Base-by-base conservation (phyloP, 371 early-diverging fungal species). In the Mortierella sp. region DNA sequence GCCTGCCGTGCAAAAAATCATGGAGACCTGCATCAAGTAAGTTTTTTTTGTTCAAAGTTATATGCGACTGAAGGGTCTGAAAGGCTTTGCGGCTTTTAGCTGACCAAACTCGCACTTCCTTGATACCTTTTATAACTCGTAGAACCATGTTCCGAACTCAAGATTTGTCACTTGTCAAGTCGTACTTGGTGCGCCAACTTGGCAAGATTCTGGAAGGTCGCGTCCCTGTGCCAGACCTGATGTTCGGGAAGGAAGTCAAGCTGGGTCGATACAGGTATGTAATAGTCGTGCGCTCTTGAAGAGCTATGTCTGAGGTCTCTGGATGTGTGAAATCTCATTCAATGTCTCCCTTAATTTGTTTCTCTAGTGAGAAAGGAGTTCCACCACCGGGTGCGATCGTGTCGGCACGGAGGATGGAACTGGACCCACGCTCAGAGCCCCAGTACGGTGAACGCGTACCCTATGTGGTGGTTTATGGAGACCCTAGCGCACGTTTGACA, bases 371-470 rank as follows among this genome's bases (percentile, higher is more conserved):
- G 21, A 84, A 77, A 13, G 78, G 84, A 7, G 78, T 84, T 0
- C 80, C 88, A 2, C 96, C 97, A 11, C 94, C 97, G 21, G 97
- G 97, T 2, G 98, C 96, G 9, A 76, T 91, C 10, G 91, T 98
- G 1, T 93, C 94, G 44, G 90, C 86, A 13, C 86, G 91, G 28
- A 87, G 89, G 57, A 96, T 97, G 93, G 83, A 89, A n/a, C 21
- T 75, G 8, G 96, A 97, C 81, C 90, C 88, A 11, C 89, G 96
- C 0, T 90, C 95, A 0, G 96, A 94, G 78, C 97, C 98, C 0
- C 94, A 96, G 75, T 93, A 96, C 78, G 96, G 96, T 3, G 97
- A 98, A 78, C 93, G 98, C 5, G 96, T 97, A 2, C 97, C 98
- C 0, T 97, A 95, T 73, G 92, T 98, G 1, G 96, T 98, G 0